phyloP scores from a whole-genome alignment of 2,329 filamentous ascomycete species.

The Xylaria digitata region DNA sequence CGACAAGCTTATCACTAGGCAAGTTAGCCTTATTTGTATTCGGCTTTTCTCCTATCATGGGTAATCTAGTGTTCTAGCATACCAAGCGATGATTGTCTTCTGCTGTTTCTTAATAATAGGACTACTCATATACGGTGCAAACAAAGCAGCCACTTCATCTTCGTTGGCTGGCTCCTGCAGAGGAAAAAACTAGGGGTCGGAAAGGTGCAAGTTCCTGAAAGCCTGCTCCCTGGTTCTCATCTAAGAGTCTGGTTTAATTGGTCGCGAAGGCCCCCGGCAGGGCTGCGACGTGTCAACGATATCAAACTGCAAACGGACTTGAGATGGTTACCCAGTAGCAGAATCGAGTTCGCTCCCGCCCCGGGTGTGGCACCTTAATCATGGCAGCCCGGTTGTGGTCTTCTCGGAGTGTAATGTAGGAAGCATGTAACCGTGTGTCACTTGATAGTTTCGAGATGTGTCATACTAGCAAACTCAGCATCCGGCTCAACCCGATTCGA shows the following conservation, averaged over 20 bases:
- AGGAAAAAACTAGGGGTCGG: neutral
- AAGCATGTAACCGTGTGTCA: neutral
- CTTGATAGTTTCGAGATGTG: neutral
- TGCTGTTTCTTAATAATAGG: neutral
- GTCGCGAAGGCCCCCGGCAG: neutral
- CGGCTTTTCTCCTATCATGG: neutral
- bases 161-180: neutral
- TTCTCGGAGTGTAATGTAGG: neutral
- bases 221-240: neutral
- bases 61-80: neutral
- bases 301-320: conserved; percentile 13
- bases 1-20: neutral
- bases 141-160: neutral
- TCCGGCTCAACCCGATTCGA: neutral
- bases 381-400: neutral
- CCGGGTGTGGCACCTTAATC: neutral
- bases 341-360: neutral
- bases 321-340: neutral
- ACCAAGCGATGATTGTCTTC: neutral
- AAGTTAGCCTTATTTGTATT: conserved; percentile 8
- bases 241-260: neutral
- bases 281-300: conserved; percentile 3
- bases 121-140: neutral
- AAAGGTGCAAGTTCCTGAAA: neutral
- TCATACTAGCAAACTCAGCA: neutral